Evolutionary conservation across 495 filamentous ascomycete species (phyloP).

Genomic region (Penicillium chermesinum): DNA sequence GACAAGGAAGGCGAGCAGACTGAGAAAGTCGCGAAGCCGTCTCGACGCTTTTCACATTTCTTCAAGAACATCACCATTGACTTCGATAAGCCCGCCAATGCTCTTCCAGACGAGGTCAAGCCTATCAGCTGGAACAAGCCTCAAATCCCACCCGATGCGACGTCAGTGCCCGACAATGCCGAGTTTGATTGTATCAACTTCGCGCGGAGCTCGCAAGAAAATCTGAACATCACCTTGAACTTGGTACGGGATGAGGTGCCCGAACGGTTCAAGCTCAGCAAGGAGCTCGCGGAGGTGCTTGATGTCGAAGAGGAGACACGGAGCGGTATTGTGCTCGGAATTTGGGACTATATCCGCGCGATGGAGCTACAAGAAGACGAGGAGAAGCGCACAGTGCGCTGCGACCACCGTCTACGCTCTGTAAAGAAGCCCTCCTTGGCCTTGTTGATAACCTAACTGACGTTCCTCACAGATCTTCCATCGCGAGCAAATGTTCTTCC

Average conservation of each 20-base stretch:
- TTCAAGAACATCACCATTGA: slow-evolving; percentile 89
- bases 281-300: slow-evolving; percentile 74
- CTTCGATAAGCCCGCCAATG: slow-evolving; percentile 59
- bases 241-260: slow-evolving; percentile 79
- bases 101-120: slow-evolving; percentile 50
- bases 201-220: slow-evolving; percentile 86
- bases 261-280: slow-evolving; percentile 75
- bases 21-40: slow-evolving; percentile 41
- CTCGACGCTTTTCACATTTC: slow-evolving; percentile 80
- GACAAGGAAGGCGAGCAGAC: slow-evolving; percentile 37
- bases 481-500: slow-evolving; percentile 77
- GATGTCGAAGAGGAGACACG: slow-evolving; percentile 84
- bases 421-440: slow-evolving; percentile 44
- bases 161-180: slow-evolving; percentile 43
- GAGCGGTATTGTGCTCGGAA: slow-evolving; percentile 76
- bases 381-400: slow-evolving; percentile 84
- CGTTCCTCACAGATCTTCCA: slow-evolving; percentile 66
- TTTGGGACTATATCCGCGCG: slow-evolving; percentile 92
- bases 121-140: slow-evolving; percentile 71
- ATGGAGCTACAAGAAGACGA: slow-evolving; percentile 88
- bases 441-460: background rate
- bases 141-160: slow-evolving; percentile 47
- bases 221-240: slow-evolving; percentile 85
- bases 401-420: slow-evolving; percentile 72
- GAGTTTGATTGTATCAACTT: slow-evolving; percentile 93